These are phyloP conservation scores for Dispira parvispora DNA, from an alignment of 192 early-diverging fungal species.

Conservation along the genomic window DNA sequence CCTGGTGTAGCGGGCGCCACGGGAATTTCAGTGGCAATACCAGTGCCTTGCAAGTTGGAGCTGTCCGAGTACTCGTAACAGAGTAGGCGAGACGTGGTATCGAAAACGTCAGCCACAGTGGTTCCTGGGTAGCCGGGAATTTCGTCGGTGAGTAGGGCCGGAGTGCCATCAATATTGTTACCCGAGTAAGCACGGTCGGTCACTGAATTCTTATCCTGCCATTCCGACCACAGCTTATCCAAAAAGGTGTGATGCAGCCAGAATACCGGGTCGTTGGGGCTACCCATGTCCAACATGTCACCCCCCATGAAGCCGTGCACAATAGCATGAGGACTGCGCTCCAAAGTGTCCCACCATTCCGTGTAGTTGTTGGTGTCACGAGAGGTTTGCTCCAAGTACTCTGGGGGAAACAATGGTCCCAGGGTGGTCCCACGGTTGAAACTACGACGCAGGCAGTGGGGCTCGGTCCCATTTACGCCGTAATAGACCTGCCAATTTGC, in stretches of 20 bases:
- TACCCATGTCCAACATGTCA: slow-evolving; percentile 15
- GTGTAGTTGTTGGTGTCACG: slow-evolving; percentile 10
- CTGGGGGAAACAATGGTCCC: slow-evolving; percentile 2
- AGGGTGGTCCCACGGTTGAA: neutral
- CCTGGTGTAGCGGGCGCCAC: no score
- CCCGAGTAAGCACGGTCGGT: slow-evolving; percentile 3
- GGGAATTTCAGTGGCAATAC: neutral
- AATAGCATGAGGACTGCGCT: slow-evolving; percentile 17
- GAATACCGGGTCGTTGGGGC: slow-evolving; percentile 26
- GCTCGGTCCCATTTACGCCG: neutral
- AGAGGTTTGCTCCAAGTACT: neutral
- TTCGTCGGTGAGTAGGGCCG: neutral
- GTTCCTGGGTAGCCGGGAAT: neutral
- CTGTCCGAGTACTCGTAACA: slow-evolving; percentile 31
- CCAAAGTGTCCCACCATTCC: slow-evolving; percentile 1
- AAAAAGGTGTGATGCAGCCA: slow-evolving; percentile 28
- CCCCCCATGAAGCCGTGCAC: slow-evolving; percentile 15
- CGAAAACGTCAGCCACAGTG: slow-evolving; percentile 17
- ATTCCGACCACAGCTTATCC: slow-evolving; percentile 22
- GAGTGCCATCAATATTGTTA: slow-evolving; percentile 1
- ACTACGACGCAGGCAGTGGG: neutral
- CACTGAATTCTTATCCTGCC: slow-evolving; percentile 12
- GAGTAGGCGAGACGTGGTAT: slow-evolving; percentile 17
- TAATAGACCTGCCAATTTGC: neutral
- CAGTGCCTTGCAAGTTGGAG: slow-evolving; percentile 9